Evolutionary conservation across 345 rosid genomes (phyloP).

Genomic region (Aquilaria sinensis): DNA sequence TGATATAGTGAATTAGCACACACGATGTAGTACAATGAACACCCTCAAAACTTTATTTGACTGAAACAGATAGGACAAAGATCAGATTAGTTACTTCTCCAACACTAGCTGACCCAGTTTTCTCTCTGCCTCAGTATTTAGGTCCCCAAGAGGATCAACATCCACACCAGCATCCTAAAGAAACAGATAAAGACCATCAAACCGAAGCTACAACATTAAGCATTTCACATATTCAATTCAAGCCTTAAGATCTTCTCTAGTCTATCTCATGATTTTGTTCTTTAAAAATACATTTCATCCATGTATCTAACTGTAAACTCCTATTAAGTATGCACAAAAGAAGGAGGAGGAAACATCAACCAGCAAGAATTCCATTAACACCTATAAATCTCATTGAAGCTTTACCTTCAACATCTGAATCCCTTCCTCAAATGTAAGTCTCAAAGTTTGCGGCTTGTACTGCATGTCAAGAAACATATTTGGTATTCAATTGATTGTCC

Average conservation of each 20-base stretch:
- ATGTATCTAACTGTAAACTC: no score
- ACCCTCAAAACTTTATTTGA: neutral
- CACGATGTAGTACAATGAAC: neutral
- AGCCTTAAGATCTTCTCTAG: no score
- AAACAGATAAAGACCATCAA: constrained; percentile 6
- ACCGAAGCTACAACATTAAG: neutral
- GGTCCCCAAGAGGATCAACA: constrained; percentile 83
- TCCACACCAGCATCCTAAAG: constrained; percentile 79
- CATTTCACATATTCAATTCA: neutral
- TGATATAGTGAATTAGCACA: neutral
- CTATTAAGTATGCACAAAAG: no score
- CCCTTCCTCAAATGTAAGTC: constrained; percentile 80
- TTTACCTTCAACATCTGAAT: constrained; percentile 84
- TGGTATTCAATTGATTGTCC: no score
- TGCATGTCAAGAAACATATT: constrained; percentile 23
- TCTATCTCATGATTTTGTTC: no score
- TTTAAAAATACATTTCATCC: no score
- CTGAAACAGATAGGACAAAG: neutral
- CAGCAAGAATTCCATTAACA: no score
- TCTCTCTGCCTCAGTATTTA: constrained; percentile 85
- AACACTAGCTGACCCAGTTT: constrained; percentile 83
- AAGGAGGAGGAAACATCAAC: no score
- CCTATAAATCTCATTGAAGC: no score
- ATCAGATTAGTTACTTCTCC: constrained; percentile 46
- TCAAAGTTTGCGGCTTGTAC: constrained; percentile 64